These are phyloP conservation scores for Clarireedia monteithiana DNA, from an alignment of 2,329 filamentous ascomycete genomes.

Conservation along the genomic window DNA sequence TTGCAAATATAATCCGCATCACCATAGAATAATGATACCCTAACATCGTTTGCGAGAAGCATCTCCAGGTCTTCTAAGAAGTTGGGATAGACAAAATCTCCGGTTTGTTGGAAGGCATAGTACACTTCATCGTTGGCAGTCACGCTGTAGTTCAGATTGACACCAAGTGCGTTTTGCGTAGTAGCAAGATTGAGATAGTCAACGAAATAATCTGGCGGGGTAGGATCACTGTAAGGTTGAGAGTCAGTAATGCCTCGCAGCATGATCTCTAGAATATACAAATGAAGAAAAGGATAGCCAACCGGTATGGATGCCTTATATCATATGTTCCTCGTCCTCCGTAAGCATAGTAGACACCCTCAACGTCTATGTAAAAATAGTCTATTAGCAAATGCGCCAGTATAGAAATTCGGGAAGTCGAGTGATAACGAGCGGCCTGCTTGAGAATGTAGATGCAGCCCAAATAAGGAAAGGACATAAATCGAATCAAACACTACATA, in stretches of 20 bases:
- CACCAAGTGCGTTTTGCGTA: slow-evolving; percentile 8
- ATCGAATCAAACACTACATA: too few relatives aligned
- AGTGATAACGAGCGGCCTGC: too few relatives aligned
- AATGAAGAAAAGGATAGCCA: neutral
- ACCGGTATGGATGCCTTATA: slow-evolving; percentile 39
- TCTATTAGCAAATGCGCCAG: too few relatives aligned
- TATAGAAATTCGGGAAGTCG: too few relatives aligned
- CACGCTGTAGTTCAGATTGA: slow-evolving; percentile 6
- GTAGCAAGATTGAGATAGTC: slow-evolving; percentile 29
- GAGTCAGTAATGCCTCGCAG: neutral
- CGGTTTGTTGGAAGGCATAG: slow-evolving; percentile 38
- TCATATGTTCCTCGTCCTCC: slow-evolving; percentile 41
- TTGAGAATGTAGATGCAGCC: too few relatives aligned
- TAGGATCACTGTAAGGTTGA: slow-evolving; percentile 35
- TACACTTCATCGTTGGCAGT: slow-evolving; percentile 33
- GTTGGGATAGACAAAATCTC: slow-evolving; percentile 55
- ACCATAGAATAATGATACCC: slow-evolving; percentile 48
- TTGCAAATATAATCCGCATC: slow-evolving; percentile 35
- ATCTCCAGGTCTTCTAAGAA: slow-evolving; percentile 41
- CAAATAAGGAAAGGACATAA: too few relatives aligned
- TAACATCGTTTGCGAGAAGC: slow-evolving; percentile 40
- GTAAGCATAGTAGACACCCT: slow-evolving; percentile 30
- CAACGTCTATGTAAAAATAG: slow-evolving; percentile 29
- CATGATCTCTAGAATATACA: neutral
- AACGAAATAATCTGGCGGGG: slow-evolving; percentile 39